A percentile compares a stretch with the other conserved stretches of the same genome.
These are phyloP conservation scores for Phytophthora pluvialis DNA, from an alignment of 352 stramenopile genomes.

Conservation along the genomic window DNA sequence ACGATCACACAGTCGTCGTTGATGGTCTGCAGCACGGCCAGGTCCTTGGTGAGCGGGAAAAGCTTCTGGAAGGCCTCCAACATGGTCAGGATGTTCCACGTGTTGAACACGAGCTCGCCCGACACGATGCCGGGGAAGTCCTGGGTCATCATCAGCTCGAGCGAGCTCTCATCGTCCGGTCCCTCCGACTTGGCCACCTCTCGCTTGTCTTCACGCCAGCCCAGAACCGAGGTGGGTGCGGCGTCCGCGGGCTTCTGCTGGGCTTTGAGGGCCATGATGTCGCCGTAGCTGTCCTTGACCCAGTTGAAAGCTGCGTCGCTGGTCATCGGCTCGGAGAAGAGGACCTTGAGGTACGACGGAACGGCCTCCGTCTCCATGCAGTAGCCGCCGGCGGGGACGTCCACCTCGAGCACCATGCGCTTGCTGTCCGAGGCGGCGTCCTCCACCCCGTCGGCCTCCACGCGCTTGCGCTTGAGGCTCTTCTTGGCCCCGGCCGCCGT, in stretches of 20 bases:
- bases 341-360: slow-evolving; percentile 44
- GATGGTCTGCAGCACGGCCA: slow-evolving; percentile 49
- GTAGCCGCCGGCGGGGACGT: slow-evolving; percentile 37
- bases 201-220: slow-evolving; percentile 45
- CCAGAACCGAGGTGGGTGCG: slow-evolving; percentile 23
- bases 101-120: slow-evolving; percentile 50
- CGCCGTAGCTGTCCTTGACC: slow-evolving; percentile 54
- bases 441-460: slow-evolving; percentile 17
- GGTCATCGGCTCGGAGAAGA: slow-evolving; percentile 45
- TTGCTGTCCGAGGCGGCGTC: slow-evolving; percentile 21
- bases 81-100: slow-evolving; percentile 47
- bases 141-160: slow-evolving; percentile 48
- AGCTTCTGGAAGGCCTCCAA: slow-evolving; percentile 38
- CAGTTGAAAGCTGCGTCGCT: slow-evolving; percentile 50
- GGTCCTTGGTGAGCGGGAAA: slow-evolving; percentile 48
- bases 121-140: slow-evolving; percentile 38
- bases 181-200: slow-evolving; percentile 18
- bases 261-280: slow-evolving; percentile 47
- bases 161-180: slow-evolving; percentile 14
- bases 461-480: slow-evolving; percentile 45
- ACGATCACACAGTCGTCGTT: slow-evolving; percentile 56
- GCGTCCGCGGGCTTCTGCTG: slow-evolving; percentile 29
- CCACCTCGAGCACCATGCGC: slow-evolving; percentile 15
- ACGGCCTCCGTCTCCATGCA: slow-evolving; percentile 48
- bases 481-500: slow-evolving; percentile 18